Base-by-base conservation (phyloP, 768 basidiomycete genomes). In the Galerina sulciceps region DNA sequence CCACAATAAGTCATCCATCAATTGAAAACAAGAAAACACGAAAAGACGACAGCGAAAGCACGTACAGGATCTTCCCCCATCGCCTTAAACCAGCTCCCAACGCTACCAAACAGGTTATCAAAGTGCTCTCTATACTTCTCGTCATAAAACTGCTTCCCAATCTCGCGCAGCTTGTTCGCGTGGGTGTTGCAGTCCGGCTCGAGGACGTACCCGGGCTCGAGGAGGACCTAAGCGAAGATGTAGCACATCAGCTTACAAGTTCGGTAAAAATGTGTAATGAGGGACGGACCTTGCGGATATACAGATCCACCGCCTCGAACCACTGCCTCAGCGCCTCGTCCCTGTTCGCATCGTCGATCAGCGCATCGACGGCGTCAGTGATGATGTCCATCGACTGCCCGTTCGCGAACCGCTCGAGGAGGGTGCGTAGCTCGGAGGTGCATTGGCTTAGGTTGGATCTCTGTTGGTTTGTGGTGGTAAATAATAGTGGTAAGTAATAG, bases 391-490 rank as follows among this genome's bases (percentile, higher is more conserved):
- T 82, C 37, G 85, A 85, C 64, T 76, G 69, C 51, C 83, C 84
- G 65, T 93, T 89, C 6, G 96, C 96, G 70, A 99, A 95, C 17
- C 96, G 88, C 73, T 98, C 95, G 42, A 97, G 85, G 10, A 98
- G 79, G 1, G 86, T 88, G 45, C 92, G 87, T 26, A 95, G 81
- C 68, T 94, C 86, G 38, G 69, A 60, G 20, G 82, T 79, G 11
- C 90, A 81, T 37, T 79, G 73, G 46, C 83, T 76, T 66, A 96
- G 77, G 5, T 79, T 70, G 2, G 80, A 75, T 63, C 93, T 85
- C 76, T 85, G 50, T n/a, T n/a, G n/a, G n/a, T n/a, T n/a, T 36
- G 4, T 17, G 20, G 5, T 43, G 26, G 26, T n/a, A n/a, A n/a
- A n/a, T n/a, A n/a, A n/a, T n/a, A n/a, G 26, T 0, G 5, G 26